Conservation (phyloP, 73 alveolate genomes). For the Paramecium biaurelia region DNA sequence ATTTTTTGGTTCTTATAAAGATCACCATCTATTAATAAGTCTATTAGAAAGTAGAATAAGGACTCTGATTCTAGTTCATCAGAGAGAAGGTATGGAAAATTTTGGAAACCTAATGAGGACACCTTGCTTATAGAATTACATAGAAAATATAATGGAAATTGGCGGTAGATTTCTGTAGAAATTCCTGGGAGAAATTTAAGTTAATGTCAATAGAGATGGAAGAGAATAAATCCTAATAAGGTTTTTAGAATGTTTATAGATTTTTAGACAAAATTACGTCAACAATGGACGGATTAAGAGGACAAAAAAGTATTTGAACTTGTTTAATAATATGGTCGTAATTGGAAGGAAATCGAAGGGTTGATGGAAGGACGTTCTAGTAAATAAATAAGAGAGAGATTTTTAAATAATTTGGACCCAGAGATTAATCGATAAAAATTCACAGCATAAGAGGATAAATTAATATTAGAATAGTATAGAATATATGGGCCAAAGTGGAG, state of each 20-base stretch:
- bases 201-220: conserved; percentile 41
- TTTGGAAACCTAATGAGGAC: conserved; percentile 36
- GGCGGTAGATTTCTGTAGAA: background rate
- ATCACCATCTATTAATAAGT: background rate
- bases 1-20: background rate
- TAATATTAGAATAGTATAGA: background rate
- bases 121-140: background rate
- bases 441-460: conserved; percentile 26
- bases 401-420: conserved; percentile 26
- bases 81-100: conserved; percentile 10
- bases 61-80: conserved; percentile 51
- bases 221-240: conserved; percentile 8
- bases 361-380: background rate
- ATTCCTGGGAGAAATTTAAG: background rate
- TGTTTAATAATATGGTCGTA: background rate
- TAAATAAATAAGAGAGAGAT: conserved; percentile 28
- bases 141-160: background rate
- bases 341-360: conserved; percentile 27
- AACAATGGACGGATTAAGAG: conserved; percentile 12
- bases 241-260: background rate
- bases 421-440: conserved; percentile 1
- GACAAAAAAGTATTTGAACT: background rate
- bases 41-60: background rate
- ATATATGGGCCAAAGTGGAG: conserved; percentile 47
- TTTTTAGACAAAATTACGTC: background rate